phyloP scores from a whole-genome alignment of 495 filamentous ascomycete species.

The Penicillium cataractarum region DNA sequence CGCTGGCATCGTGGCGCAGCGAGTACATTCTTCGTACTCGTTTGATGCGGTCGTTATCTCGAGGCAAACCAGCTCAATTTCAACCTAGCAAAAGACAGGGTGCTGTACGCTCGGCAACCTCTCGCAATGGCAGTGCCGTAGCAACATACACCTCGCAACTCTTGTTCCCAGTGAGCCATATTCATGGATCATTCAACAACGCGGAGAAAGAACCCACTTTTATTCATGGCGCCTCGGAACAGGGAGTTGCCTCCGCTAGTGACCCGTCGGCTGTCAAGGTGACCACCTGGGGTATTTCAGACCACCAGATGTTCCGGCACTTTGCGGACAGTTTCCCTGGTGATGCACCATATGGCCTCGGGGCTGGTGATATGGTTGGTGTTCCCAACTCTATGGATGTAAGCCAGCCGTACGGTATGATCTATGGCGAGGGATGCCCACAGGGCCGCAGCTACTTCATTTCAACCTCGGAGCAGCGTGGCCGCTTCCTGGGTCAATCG shows the following conservation, averaged over 20 bases:
- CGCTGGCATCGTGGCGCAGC: conserved; percentile 84
- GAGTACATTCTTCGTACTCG: conserved; percentile 90
- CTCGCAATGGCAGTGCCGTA: conserved; percentile 60
- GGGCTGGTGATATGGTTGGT: conserved; percentile 72
- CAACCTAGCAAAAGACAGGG: conserved; percentile 55
- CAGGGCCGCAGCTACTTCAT: conserved; percentile 78
- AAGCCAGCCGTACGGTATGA: conserved; percentile 79
- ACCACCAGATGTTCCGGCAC: conserved; percentile 72
- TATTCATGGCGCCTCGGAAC: conserved; percentile 78
- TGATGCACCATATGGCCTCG: conserved; percentile 75
- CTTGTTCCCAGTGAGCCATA: conserved; percentile 69
- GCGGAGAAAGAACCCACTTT: conserved; percentile 74
- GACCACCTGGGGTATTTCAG: conserved; percentile 81
- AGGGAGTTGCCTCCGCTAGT: conserved; percentile 71
- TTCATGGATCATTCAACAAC: conserved; percentile 71
- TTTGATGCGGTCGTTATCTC: conserved; percentile 73
- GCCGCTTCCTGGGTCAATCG: conserved; percentile 68
- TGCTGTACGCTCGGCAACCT: conserved; percentile 48
- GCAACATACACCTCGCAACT: conserved; percentile 83
- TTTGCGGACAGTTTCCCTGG: conserved; percentile 75
- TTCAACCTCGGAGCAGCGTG: conserved; percentile 72
- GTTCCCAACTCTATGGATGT: conserved; percentile 87
- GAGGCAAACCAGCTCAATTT: conserved; percentile 71
- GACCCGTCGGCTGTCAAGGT: conserved; percentile 76
- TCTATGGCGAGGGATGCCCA: conserved; percentile 83